Evolutionary conservation across 495 filamentous ascomycete species (phyloP).

Genomic region (Hypoxylon crocopeplum): DNA sequence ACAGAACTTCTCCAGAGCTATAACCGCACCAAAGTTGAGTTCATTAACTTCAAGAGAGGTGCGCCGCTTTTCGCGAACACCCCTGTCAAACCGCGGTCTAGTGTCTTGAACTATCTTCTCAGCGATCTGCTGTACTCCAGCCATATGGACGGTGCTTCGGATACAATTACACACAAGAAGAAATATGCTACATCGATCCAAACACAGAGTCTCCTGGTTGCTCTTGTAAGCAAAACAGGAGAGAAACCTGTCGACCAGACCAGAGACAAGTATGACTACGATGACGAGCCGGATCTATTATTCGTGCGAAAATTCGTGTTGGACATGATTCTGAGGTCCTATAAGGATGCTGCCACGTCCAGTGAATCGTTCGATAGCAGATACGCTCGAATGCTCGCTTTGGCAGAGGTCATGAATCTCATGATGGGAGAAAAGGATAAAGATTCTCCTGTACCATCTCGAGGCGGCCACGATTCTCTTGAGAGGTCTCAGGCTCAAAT

Average conservation of each 20-base stretch:
- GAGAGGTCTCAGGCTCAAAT: constrained; percentile 72
- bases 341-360: constrained; percentile 84
- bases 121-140: constrained; percentile 82
- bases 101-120: constrained; percentile 90
- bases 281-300: constrained; percentile 84
- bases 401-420: constrained; percentile 91
- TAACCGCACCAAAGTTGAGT: constrained; percentile 94
- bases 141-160: constrained; percentile 70
- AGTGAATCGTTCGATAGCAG: constrained; percentile 83
- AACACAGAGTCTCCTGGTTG: constrained; percentile 83
- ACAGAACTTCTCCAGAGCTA: constrained; percentile 93
- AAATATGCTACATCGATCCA: constrained; percentile 81
- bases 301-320: constrained; percentile 95
- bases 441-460: constrained; percentile 41
- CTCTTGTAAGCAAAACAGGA: constrained; percentile 84
- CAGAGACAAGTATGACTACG: constrained; percentile 63
- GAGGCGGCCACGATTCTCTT: constrained; percentile 34
- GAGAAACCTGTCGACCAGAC: constrained; percentile 66
- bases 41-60: constrained; percentile 96
- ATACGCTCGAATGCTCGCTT: constrained; percentile 81
- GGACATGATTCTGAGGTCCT: constrained; percentile 89
- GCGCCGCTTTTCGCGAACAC: constrained; percentile 79
- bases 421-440: constrained; percentile 85
- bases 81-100: constrained; percentile 91
- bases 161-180: constrained; percentile 80